These are phyloP conservation scores for Scheffersomyces insectosa DNA, from an alignment of 1,139 yeast species.

Conservation along the genomic window DNA sequence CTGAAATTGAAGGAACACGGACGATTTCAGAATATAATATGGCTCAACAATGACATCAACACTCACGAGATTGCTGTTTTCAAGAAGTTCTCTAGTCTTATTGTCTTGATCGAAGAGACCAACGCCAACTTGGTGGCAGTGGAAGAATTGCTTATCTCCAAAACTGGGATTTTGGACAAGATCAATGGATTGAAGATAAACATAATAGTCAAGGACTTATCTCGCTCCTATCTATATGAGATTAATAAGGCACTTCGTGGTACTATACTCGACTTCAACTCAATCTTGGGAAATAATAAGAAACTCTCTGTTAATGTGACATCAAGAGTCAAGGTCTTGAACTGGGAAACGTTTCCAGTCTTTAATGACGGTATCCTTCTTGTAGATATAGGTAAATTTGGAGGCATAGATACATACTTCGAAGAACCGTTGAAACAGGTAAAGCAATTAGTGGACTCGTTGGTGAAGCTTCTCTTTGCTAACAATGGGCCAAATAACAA, in stretches of 20 bases:
- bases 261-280: slow-evolving; percentile 11
- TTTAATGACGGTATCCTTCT: slow-evolving; percentile 25
- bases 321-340: slow-evolving; percentile 24
- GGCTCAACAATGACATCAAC: slow-evolving; percentile 40
- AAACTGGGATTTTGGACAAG: not conserved
- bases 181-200: not conserved
- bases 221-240: slow-evolving; percentile 28
- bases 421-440: slow-evolving; percentile 37
- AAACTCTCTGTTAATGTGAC: slow-evolving; percentile 16
- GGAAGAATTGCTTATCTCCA: slow-evolving; percentile 2
- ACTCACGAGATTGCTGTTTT: slow-evolving; percentile 10
- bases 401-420: slow-evolving; percentile 31
- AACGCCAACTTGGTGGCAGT: slow-evolving; percentile 14
- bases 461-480: slow-evolving; percentile 24
- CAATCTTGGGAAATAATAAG: slow-evolving; percentile 20
- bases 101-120: slow-evolving; percentile 32
- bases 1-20: slow-evolving; percentile 55
- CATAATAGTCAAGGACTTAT: slow-evolving; percentile 33
- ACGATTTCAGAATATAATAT: slow-evolving; percentile 58
- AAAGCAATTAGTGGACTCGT: slow-evolving; percentile 24
- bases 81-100: slow-evolving; percentile 30
- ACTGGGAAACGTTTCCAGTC: slow-evolving; percentile 37
- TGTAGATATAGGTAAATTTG: slow-evolving; percentile 6
- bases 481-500: slow-evolving; percentile 11
- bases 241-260: slow-evolving; percentile 26